Conservation (phyloP, 75 land plant genomes). For the Isoetes taiwanensis region DNA sequence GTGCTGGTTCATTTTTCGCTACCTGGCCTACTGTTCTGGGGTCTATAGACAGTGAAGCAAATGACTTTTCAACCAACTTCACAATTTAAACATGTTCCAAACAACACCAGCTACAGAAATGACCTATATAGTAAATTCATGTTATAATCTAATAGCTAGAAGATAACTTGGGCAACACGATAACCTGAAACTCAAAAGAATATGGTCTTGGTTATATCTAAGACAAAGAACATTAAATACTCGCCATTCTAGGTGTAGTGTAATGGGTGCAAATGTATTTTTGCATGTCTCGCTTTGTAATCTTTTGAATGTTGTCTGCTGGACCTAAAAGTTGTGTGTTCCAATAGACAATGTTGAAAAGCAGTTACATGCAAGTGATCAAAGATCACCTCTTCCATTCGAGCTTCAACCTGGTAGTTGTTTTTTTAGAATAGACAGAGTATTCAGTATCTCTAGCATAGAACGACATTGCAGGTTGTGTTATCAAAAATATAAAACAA, state of each 20-base stretch:
- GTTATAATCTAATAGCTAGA: not conserved
- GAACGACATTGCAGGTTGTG: too few relatives aligned
- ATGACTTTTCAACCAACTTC: constrained; percentile 41
- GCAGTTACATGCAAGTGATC: constrained; percentile 36
- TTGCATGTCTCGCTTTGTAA: constrained; percentile 22
- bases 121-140: constrained; percentile 30
- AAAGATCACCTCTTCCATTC: constrained; percentile 39
- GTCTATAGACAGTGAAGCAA: constrained; percentile 45
- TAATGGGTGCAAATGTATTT: constrained; percentile 39
- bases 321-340: constrained; percentile 41
- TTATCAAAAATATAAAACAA: too few relatives aligned
- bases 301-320: constrained; percentile 28
- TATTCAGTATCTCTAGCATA: too few relatives aligned
- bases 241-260: constrained; percentile 37
- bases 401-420: constrained; percentile 45
- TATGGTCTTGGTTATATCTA: not conserved
- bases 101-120: constrained; percentile 72
- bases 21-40: constrained; percentile 47
- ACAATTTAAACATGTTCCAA: constrained; percentile 65
- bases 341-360: constrained; percentile 24
- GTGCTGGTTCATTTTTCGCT: constrained; percentile 49
- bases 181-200: constrained; percentile 2
- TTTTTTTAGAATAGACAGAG: too few relatives aligned
- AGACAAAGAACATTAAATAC: not conserved
- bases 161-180: not conserved